Evolutionary conservation across 192 early-diverging fungal species (phyloP).

Genomic region (Phlyctochytrium arcticum): DNA sequence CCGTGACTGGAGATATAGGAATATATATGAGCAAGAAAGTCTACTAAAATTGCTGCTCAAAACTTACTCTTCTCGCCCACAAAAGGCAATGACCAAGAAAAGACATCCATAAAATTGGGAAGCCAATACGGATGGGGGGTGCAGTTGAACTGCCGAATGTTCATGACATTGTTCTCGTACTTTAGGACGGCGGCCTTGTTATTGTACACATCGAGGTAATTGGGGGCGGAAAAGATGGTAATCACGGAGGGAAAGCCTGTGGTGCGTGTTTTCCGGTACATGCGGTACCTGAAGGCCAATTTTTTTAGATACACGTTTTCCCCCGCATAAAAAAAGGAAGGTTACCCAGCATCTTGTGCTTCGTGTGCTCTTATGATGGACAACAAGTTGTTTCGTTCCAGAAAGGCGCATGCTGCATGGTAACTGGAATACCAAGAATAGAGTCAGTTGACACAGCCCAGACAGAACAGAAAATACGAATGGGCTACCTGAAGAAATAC

Average conservation of each 20-base stretch:
- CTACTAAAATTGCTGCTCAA: background rate
- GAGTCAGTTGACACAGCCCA: background rate
- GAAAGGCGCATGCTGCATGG: constrained; percentile 85
- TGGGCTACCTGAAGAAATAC: constrained; percentile 80
- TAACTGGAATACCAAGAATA: constrained; percentile 52
- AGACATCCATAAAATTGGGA: constrained; percentile 99
- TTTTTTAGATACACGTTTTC: background rate
- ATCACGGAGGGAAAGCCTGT: constrained; percentile 96
- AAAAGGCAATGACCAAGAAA: constrained; percentile 96
- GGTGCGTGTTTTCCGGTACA: constrained; percentile 92
- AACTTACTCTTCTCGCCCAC: constrained; percentile 91
- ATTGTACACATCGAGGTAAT: constrained; percentile 97
- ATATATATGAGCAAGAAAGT: background rate
- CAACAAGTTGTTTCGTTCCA: constrained; percentile 90
- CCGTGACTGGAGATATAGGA: constrained; percentile 79
- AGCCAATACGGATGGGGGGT: constrained; percentile 98
- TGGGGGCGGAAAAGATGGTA: constrained; percentile 97
- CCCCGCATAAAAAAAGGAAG: constrained; percentile 1
- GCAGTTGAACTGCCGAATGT: constrained; percentile 94
- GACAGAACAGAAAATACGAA: too few species aligned
- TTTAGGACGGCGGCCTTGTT: constrained; percentile 98
- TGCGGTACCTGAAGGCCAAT: constrained; percentile 60
- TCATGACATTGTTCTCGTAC: constrained; percentile 99
- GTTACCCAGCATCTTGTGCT: constrained; percentile 89
- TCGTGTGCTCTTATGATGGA: constrained; percentile 97